Evolutionary conservation across 2,329 filamentous ascomycete species (phyloP).

Genomic region (Pyricularia pennisetigena): DNA sequence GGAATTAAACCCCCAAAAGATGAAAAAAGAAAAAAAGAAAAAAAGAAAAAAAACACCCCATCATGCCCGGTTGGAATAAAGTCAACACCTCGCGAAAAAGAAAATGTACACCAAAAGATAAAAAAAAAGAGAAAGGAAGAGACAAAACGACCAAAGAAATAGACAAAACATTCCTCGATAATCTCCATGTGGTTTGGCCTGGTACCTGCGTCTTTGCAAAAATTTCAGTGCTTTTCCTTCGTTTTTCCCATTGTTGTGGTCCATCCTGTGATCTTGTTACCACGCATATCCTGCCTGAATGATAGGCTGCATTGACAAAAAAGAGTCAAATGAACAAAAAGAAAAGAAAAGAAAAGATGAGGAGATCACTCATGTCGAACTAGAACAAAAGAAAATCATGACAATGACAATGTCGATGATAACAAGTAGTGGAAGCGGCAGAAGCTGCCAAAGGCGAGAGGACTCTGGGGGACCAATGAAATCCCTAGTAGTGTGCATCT

Average conservation of each 20-base stretch:
- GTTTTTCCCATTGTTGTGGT: background rate
- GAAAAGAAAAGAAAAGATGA: background rate
- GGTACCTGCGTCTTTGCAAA: background rate
- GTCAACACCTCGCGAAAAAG: background rate
- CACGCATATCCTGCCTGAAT: background rate
- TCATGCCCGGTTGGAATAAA: background rate
- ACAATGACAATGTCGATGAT: background rate
- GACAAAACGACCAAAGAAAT: background rate
- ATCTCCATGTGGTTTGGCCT: background rate
- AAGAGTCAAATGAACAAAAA: background rate
- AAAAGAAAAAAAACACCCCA: too few species aligned
- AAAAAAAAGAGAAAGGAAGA: background rate
- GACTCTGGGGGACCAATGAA: background rate
- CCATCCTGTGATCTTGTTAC: background rate
- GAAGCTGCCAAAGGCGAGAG: background rate
- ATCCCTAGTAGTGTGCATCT: background rate
- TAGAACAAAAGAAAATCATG: background rate
- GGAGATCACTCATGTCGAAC: background rate
- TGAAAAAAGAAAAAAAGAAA: too few species aligned
- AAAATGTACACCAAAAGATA: background rate
- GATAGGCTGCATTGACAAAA: background rate
- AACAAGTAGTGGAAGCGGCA: background rate
- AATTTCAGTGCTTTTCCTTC: background rate
- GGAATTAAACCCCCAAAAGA: background rate
- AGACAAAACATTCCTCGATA: background rate